Conservation (phyloP, 805 yeast genomes). For the Starmerella bombicola region DNA sequence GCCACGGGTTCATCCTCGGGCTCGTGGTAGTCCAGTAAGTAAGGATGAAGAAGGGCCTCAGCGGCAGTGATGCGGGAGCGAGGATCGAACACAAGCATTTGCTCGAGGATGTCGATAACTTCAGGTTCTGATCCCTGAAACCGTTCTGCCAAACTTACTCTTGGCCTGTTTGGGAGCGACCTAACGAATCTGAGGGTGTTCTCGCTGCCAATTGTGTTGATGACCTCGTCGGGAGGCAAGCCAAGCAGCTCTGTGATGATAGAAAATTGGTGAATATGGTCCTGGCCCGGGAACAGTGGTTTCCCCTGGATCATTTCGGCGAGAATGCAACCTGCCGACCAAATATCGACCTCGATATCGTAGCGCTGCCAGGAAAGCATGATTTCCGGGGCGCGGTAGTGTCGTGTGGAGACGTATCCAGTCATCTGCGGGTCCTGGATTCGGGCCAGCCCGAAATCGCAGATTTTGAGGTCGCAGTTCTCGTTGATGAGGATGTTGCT, state of each 20-base stretch:
- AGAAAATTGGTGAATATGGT: slow-evolving; percentile 95
- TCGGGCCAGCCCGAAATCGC: slow-evolving; percentile 91
- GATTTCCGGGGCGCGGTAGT: slow-evolving; percentile 95
- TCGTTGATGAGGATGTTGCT: slow-evolving; percentile 69
- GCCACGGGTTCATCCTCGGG: slow-evolving; percentile 96
- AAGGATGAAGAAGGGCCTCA: slow-evolving; percentile 79
- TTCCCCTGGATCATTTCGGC: slow-evolving; percentile 97
- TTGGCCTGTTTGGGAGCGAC: slow-evolving; percentile 83
- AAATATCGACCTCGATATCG: slow-evolving; percentile 90
- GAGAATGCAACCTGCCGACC: slow-evolving; percentile 96
- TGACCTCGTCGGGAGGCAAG: slow-evolving; percentile 91
- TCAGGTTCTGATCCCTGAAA: slow-evolving; percentile 53
- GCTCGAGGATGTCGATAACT: slow-evolving; percentile 76
- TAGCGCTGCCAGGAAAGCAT: slow-evolving; percentile 98
- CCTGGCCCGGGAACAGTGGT: slow-evolving; percentile 95
- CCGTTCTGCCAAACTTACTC: slow-evolving; percentile 74
- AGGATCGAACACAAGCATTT: slow-evolving; percentile 92
- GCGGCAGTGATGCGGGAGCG: slow-evolving; percentile 87
- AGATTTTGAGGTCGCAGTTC: slow-evolving; percentile 80
- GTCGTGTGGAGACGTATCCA: slow-evolving; percentile 90
- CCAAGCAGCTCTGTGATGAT: slow-evolving; percentile 94
- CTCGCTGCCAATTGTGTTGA: slow-evolving; percentile 89
- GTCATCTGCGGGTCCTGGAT: slow-evolving; percentile 99
- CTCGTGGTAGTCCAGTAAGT: slow-evolving; percentile 90
- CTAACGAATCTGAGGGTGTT: slow-evolving; percentile 89